A percentile compares a stretch with the other conserved stretches of the same genome.
Conservation (phyloP, 768 basidiomycete species). For the Pilatotrama ljubarskyi region DNA sequence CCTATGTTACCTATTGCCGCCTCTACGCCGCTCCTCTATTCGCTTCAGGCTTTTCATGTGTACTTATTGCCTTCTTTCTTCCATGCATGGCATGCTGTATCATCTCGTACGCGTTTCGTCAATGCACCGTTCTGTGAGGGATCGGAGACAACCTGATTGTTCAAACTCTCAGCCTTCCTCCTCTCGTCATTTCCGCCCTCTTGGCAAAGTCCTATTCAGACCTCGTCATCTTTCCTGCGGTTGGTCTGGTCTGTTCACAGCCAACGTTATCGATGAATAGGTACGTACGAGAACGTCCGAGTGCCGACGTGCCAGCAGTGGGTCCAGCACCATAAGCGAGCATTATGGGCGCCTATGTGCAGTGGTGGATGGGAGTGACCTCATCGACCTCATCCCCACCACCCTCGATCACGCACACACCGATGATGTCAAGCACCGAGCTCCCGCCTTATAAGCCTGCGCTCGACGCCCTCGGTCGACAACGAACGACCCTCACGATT, state of each 20-base stretch:
- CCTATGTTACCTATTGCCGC: neutral
- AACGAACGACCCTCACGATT: neutral
- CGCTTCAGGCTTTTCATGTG: neutral
- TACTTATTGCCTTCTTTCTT: slow-evolving; percentile 6
- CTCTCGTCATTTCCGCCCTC: no score
- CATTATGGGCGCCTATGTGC: neutral
- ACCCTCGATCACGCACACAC: neutral
- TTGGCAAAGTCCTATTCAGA: no score
- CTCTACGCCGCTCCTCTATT: neutral
- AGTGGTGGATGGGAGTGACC: neutral
- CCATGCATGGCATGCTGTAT: neutral
- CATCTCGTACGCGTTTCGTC: no score
- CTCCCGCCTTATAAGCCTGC: neutral
- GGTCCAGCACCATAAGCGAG: no score
- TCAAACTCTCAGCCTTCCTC: no score
- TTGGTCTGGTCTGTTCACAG: no score
- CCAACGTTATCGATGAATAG: no score
- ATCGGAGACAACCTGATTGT: no score
- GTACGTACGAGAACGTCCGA: no score
- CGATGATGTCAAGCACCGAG: slow-evolving; percentile 6
- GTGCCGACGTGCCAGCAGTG: no score
- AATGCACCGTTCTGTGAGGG: no score
- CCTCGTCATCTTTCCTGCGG: no score
- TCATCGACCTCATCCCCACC: slow-evolving; percentile 1
- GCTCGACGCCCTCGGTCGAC: neutral